Percentiles rank a stretch among this genome's conserved stretches.
Evolutionary conservation across 495 filamentous ascomycete species (phyloP).

Genomic region (Podospora conica): DNA sequence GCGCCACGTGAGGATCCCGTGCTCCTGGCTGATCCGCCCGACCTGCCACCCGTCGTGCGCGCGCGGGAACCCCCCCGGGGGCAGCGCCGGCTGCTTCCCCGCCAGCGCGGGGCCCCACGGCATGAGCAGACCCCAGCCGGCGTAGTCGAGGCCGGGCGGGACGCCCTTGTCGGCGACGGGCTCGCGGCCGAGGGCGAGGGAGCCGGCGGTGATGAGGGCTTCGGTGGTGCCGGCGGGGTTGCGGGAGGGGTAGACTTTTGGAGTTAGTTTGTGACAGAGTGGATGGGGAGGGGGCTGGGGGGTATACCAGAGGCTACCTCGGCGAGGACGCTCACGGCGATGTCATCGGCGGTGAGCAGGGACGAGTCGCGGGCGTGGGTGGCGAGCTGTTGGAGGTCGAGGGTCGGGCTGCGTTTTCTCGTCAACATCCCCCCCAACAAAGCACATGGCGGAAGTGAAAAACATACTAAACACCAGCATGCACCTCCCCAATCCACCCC

Average conservation of each 20-base stretch:
- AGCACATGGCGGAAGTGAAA: neutral
- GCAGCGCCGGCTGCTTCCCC: slow-evolving; percentile 19
- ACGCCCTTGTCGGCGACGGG: slow-evolving; percentile 26
- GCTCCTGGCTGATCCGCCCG: slow-evolving; percentile 58
- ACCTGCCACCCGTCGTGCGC: slow-evolving; percentile 54
- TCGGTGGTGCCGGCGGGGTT: slow-evolving; percentile 49
- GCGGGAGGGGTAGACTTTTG: slow-evolving; percentile 57
- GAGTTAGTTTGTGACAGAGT: neutral
- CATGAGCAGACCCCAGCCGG: slow-evolving; percentile 67
- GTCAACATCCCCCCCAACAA: slow-evolving; percentile 47
- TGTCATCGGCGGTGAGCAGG: slow-evolving; percentile 42
- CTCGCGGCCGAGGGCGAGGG: slow-evolving; percentile 69
- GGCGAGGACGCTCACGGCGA: slow-evolving; percentile 64
- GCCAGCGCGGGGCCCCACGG: slow-evolving; percentile 41
- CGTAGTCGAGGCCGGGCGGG: slow-evolving; percentile 43
- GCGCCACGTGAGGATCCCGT: slow-evolving; percentile 53
- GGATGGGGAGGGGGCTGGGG: neutral
- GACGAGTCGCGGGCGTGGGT: slow-evolving; percentile 51
- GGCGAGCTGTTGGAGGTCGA: slow-evolving; percentile 79
- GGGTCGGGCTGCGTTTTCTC: slow-evolving; percentile 42
- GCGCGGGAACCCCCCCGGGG: slow-evolving; percentile 34
- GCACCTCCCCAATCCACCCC: slow-evolving; percentile 26
- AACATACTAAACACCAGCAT: slow-evolving; percentile 33
- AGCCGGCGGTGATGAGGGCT: slow-evolving; percentile 64
- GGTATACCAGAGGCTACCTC: slow-evolving; percentile 49